phyloP scores from a whole-genome alignment of 768 basidiomycete genomes.

The Clavulina sp. region DNA sequence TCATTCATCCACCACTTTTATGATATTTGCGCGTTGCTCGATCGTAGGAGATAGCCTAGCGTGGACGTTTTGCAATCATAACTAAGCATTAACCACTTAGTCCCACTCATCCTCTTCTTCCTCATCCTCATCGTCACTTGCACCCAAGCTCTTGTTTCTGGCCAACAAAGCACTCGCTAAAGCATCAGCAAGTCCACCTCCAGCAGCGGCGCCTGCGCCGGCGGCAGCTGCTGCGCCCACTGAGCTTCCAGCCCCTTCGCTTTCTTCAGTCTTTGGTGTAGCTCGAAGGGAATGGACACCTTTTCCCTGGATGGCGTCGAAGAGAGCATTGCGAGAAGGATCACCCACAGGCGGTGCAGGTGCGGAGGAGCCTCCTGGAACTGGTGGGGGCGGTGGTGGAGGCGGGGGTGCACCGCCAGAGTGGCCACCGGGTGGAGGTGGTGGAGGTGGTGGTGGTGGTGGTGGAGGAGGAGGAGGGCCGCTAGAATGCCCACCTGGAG shows the following conservation, averaged over 20 bases:
- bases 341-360: conserved; percentile 11
- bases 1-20: too few relatives aligned
- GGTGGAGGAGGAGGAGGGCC: conserved; percentile 21
- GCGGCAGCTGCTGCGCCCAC: conserved; percentile 7
- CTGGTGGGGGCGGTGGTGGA: conserved; percentile 11
- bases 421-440: conserved; percentile 13
- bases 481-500: conserved; percentile 15
- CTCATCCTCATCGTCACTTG: conserved; percentile 61
- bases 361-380: conserved; percentile 3
- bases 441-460: conserved; percentile 28
- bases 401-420: conserved; percentile 20
- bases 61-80: too few relatives aligned
- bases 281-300: conserved; percentile 56
- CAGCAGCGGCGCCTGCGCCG: conserved; percentile 9
- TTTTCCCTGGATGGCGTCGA: conserved; percentile 70
- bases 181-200: conserved; percentile 52
- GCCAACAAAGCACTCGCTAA: conserved; percentile 68
- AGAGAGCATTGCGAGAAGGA: conserved; percentile 35
- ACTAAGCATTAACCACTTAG: too few relatives aligned
- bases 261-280: conserved; percentile 3
- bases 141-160: conserved; percentile 74
- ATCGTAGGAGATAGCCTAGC: too few relatives aligned
- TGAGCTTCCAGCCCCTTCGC: neutral
- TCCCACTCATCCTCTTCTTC: conserved; percentile 56
- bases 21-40: too few relatives aligned